Conservation (phyloP, 1,284 basidiomycete genomes). For the Phenoliferia sp. region DNA sequence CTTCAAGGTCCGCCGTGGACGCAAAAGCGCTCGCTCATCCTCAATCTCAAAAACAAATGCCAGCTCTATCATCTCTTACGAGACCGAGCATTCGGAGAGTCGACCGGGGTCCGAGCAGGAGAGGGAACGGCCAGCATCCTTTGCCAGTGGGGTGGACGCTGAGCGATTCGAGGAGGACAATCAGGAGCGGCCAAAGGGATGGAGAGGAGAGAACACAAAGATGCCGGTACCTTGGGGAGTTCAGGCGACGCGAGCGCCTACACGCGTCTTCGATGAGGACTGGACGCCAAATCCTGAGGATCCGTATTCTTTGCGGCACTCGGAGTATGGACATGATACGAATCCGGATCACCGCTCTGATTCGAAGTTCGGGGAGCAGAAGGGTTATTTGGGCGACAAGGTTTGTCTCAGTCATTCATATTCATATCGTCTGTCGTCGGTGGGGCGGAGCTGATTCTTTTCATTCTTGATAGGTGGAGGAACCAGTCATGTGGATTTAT, state of each 20-base stretch:
- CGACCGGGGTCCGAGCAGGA: no score
- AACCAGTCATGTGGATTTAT: constrained; percentile 32
- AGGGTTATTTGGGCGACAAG: constrained; percentile 20
- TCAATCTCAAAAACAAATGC: no score
- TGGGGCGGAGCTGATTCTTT: no score
- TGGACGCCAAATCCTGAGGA: constrained; percentile 26
- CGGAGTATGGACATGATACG: constrained; percentile 44
- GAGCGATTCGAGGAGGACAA: neutral
- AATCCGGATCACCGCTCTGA: constrained; percentile 39
- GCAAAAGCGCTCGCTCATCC: no score
- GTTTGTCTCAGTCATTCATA: no score
- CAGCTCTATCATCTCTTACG: no score
- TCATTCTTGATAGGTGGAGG: no score
- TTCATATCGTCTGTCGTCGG: no score
- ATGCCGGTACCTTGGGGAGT: constrained; percentile 28
- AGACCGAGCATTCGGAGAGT: no score
- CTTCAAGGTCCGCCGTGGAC: no score
- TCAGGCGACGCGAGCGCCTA: constrained; percentile 19
- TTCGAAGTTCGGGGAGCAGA: constrained; percentile 22
- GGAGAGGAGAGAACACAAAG: constrained; percentile 23
- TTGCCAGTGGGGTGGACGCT: no score
- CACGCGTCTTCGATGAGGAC: constrained; percentile 29
- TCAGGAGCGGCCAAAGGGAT: constrained; percentile 9
- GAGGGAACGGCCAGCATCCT: no score
- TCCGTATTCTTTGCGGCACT: constrained; percentile 39